Base-by-base conservation (phyloP, 108 stramenopile genomes). In the Conticribra guillardii region DNA sequence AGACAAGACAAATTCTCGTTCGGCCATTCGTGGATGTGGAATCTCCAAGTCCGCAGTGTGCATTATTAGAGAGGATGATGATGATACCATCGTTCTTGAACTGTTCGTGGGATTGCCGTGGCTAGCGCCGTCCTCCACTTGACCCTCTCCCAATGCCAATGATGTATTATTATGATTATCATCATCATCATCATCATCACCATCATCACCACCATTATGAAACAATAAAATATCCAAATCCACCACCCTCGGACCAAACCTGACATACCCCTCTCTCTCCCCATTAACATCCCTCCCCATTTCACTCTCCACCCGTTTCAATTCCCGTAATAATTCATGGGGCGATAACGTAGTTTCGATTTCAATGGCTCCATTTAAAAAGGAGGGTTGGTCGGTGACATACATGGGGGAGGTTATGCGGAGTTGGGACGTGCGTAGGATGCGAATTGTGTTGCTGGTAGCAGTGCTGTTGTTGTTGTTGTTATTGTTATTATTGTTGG, bases 1-100 rank as follows among this genome's bases (percentile, higher is more conserved):
- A 24, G 83, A 70, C 70, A 99, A 69, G 1, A 99, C 98, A 82
- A 99, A 99, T 48, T 94, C 95, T 17, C 98, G 82, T 66, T 97
- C 94, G 22, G 64, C 49, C 56, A 97, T 88, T 27, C 87, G 73
- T 0, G 88, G 86, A 82, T 99, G 98, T 24, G 98, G 98, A 65
- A 99, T 74, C 26, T 68, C 56, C 67, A 98, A 73, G 18, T 66
- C 63, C 0, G 61, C 57, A 21, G 70, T 77, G 18, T 78, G 63
- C 59, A 88, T 66, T 0, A 73, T 44, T 8, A 87, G 54, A 30
- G 80, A 74, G 23, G 48, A 41, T 7, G 63, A 55, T 14, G 11
- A 9, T 4, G 32, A 15, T n/a, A n/a, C n/a, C n/a, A n/a, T n/a
- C n/a, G n/a, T n/a, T n/a, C n/a, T n/a, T n/a, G n/a, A n/a, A n/a